Evolutionary conservation across 116 monocot genomes (phyloP).

Genomic region (Zostera marina): DNA sequence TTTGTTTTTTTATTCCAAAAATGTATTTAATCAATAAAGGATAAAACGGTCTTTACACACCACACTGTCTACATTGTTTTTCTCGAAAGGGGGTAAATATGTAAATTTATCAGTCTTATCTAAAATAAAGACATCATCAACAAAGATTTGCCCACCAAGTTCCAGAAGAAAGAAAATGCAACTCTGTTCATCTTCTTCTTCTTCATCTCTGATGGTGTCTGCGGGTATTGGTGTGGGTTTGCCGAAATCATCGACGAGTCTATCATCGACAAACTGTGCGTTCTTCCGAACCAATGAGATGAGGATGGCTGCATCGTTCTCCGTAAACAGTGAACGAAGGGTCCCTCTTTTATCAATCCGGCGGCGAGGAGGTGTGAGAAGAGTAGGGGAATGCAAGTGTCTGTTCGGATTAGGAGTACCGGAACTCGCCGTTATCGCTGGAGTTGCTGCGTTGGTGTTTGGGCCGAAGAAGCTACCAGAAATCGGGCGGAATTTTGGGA

Average conservation of each 20-base stretch:
- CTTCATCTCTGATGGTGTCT: background rate
- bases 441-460: conserved; percentile 77
- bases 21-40: too few relatives aligned
- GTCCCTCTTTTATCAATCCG: background rate
- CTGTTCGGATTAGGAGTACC: conserved; percentile 87
- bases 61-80: too few relatives aligned
- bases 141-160: too few relatives aligned
- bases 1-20: too few relatives aligned
- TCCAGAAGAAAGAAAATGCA: background rate
- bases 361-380: background rate
- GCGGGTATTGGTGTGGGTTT: background rate
- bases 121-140: too few relatives aligned
- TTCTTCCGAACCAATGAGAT: conserved; percentile 16
- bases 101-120: too few relatives aligned
- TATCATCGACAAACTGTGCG: conserved; percentile 10
- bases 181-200: conserved; percentile 14
- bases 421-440: conserved; percentile 87
- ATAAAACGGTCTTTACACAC: too few relatives aligned
- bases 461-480: conserved; percentile 91
- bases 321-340: background rate
- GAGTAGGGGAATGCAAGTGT: conserved; percentile 31
- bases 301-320: background rate
- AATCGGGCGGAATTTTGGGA: conserved; percentile 70
- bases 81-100: too few relatives aligned
- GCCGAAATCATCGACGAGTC: conserved; percentile 2